phyloP scores from a whole-genome alignment of 2,329 filamentous ascomycete genomes.

The Fusarium poae region DNA sequence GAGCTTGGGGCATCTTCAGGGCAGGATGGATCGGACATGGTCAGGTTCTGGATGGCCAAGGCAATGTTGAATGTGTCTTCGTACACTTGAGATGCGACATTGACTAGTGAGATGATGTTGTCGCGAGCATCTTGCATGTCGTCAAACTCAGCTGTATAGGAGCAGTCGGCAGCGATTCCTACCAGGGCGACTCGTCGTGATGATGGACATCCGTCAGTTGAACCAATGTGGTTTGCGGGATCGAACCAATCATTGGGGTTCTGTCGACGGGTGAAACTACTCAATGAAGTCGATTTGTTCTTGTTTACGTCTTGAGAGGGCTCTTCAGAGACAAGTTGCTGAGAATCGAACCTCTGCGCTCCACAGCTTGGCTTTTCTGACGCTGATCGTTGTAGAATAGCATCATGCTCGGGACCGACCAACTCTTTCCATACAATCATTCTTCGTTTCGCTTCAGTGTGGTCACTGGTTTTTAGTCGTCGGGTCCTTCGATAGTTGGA shows the following conservation, averaged over 20 bases:
- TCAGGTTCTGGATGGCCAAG: slow-evolving; percentile 83
- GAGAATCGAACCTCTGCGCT: background rate
- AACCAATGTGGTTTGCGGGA: slow-evolving; percentile 68
- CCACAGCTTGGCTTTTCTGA: slow-evolving; percentile 14
- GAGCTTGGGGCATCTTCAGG: slow-evolving; percentile 66
- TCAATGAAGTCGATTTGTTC: accelerated
- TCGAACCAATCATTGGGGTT: slow-evolving; percentile 11
- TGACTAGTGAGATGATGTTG: slow-evolving; percentile 85
- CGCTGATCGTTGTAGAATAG: background rate
- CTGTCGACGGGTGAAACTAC: background rate
- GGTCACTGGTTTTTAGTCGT: accelerated
- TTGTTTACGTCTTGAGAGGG: background rate
- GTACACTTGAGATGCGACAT: slow-evolving; percentile 84
- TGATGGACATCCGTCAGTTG: slow-evolving; percentile 79
- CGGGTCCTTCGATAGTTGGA: slow-evolving; percentile 26
- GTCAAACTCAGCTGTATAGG: slow-evolving; percentile 78
- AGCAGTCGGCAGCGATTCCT: slow-evolving; percentile 92
- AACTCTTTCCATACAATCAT: slow-evolving; percentile 39
- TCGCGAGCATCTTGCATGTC: slow-evolving; percentile 69
- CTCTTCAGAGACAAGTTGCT: background rate
- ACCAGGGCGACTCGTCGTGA: slow-evolving; percentile 86
- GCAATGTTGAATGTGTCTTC: slow-evolving; percentile 91
- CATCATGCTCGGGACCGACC: background rate
- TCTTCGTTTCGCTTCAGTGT: background rate
- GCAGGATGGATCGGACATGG: slow-evolving; percentile 77